These are phyloP conservation scores for Dactylellina cionopaga DNA, from an alignment of 2,329 filamentous ascomycete species.

Conservation along the genomic window DNA sequence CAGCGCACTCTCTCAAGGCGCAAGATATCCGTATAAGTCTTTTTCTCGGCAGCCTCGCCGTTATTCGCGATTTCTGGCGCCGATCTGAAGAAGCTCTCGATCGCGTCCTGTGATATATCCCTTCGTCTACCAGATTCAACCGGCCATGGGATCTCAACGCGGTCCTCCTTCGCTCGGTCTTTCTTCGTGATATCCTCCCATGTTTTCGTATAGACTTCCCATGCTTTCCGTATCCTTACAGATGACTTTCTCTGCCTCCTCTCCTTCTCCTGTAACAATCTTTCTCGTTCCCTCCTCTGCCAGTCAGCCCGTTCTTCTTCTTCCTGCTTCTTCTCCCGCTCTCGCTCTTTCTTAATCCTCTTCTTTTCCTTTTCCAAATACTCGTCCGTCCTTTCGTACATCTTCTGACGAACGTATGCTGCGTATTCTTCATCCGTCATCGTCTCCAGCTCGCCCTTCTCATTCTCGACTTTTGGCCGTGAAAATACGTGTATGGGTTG, in stretches of 20 bases:
- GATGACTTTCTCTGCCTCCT: conserved; percentile 68
- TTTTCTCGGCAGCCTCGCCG: conserved; percentile 53
- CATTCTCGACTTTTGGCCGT: conserved; percentile 64
- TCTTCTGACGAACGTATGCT: conserved; percentile 80
- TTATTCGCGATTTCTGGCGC: conserved; percentile 60
- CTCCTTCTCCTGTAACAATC: conserved; percentile 73
- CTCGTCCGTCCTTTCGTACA: conserved; percentile 96
- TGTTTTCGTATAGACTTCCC: conserved; percentile 71
- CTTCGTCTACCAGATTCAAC: conserved; percentile 70
- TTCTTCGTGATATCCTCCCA: conserved; percentile 69
- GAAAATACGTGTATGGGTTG: conserved; percentile 88
- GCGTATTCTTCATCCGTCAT: conserved; percentile 97
- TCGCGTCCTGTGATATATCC: conserved; percentile 69
- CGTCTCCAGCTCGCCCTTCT: conserved; percentile 72
- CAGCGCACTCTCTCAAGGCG: conserved; percentile 89
- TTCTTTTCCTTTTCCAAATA: conserved; percentile 81
- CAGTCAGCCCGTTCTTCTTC: conserved; percentile 62
- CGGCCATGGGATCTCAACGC: conserved; percentile 75
- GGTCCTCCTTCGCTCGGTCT: conserved; percentile 59
- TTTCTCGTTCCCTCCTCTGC: conserved; percentile 74
- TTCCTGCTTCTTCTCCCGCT: conserved; percentile 63
- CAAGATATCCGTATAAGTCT: conserved; percentile 65
- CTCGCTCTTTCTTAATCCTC: conserved; percentile 67
- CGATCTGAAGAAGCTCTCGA: conserved; percentile 75
- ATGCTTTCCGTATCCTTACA: conserved; percentile 64